A percentile compares a stretch with the other conserved stretches of the same genome.
Conservation (phyloP, 805 yeast species). For the Teunomyces kruisii region DNA sequence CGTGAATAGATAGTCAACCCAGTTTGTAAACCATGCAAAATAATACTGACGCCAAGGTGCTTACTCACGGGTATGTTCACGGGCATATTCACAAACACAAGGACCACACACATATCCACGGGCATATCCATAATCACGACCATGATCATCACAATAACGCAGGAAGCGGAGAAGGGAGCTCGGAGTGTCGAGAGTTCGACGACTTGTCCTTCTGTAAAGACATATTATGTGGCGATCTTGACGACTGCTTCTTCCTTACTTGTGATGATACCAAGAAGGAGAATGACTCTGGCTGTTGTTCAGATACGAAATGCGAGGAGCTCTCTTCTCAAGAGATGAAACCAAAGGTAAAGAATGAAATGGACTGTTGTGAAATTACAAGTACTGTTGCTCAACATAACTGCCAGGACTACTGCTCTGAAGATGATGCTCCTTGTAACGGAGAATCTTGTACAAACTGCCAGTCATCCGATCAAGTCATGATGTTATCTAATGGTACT, state of each 20-base stretch:
- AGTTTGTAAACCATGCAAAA: neutral
- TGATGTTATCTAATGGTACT: neutral
- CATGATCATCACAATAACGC: conserved; percentile 18
- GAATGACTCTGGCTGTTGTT: conserved; percentile 2
- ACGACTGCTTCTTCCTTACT: conserved; percentile 40
- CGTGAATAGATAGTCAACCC: neutral
- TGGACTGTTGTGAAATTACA: conserved; percentile 11
- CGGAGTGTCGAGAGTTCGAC: conserved; percentile 29
- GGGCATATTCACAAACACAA: conserved; percentile 66
- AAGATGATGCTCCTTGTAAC: neutral
- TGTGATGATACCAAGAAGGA: conserved; percentile 26
- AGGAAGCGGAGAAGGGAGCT: neutral
- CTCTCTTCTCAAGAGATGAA: conserved; percentile 1
- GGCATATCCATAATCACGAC: conserved; percentile 60
- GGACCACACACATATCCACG: conserved; percentile 63
- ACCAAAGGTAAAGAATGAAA: neutral
- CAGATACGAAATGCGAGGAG: conserved; percentile 5
- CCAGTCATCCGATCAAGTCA: neutral
- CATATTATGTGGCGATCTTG: conserved; percentile 43
- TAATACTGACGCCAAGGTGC: neutral
- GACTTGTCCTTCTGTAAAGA: conserved; percentile 36
- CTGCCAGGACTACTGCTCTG: neutral
- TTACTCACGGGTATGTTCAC: conserved; percentile 55
- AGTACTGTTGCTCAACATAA: conserved; percentile 5
- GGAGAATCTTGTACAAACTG: neutral